Percentiles rank a stretch among this genome's conserved stretches.
Conservation (phyloP, 345 rosid species). For the Passiflora organensis region DNA sequence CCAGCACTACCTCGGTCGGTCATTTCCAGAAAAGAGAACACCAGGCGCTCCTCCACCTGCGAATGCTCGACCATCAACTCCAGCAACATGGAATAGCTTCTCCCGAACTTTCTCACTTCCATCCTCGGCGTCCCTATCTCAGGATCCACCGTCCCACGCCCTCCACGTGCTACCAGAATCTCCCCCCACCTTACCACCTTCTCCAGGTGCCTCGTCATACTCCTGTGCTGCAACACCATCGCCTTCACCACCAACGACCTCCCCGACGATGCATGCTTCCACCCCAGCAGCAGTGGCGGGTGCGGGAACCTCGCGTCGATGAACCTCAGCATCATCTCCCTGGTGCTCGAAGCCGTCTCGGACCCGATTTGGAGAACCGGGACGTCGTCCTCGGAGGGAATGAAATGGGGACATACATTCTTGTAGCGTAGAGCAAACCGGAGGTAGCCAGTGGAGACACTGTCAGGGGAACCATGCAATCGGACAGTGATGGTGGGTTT, state of each 20-base stretch:
- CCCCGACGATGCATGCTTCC: constrained; percentile 21
- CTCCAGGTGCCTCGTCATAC: constrained; percentile 53
- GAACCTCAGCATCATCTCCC: constrained; percentile 41
- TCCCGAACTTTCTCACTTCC: constrained; percentile 58
- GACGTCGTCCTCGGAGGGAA: constrained; percentile 32
- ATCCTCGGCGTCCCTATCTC: constrained; percentile 55
- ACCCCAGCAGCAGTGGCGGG: constrained; percentile 35
- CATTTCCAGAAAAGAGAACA: constrained; percentile 55
- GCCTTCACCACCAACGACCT: constrained; percentile 37
- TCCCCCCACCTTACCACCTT: constrained; percentile 66
- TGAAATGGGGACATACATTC: constrained; percentile 32
- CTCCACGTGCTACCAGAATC: constrained; percentile 55
- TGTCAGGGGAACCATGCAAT: constrained; percentile 28
- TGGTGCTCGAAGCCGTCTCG: constrained; percentile 40
- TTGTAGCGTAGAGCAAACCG: constrained; percentile 58
- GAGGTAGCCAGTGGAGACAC: constrained; percentile 30
- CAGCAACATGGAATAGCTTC: constrained; percentile 44
- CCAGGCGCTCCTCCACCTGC: constrained; percentile 69
- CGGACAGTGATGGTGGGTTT: constrained; percentile 29
- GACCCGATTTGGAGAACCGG: constrained; percentile 42
- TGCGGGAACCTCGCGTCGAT: constrained; percentile 48
- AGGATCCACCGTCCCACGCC: constrained; percentile 48
- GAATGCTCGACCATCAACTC: constrained; percentile 74
- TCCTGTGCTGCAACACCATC: constrained; percentile 52
- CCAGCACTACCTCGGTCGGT: constrained; percentile 77